Percentiles rank a stretch among this genome's conserved stretches.
Conservation (phyloP, 306 rosid genomes). For the Pachyrhizus erosus region DNA sequence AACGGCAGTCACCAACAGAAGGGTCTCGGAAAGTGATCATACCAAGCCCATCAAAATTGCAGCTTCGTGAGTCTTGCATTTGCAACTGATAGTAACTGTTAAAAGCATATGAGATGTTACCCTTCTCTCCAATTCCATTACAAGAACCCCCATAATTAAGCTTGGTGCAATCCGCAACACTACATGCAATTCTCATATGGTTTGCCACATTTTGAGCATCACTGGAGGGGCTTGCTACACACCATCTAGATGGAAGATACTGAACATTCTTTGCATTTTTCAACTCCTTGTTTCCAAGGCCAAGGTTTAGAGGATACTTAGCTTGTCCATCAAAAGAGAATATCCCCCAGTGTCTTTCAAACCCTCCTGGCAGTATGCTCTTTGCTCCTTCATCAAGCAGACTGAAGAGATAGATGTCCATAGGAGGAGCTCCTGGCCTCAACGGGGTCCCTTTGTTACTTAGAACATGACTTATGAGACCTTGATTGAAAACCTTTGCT, state of each 20-base stretch:
- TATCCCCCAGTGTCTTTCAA: conserved; percentile 91
- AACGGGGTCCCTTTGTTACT: conserved; percentile 77
- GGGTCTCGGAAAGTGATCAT: conserved; percentile 80
- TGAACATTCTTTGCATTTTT: conserved; percentile 73
- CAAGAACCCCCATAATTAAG: conserved; percentile 82
- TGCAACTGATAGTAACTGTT: conserved; percentile 86
- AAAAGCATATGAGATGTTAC: conserved; percentile 81
- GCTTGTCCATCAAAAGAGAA: conserved; percentile 87
- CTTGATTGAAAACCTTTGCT: conserved; percentile 81
- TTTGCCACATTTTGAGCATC: conserved; percentile 57
- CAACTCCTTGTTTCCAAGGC: conserved; percentile 65
- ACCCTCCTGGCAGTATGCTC: conserved; percentile 73
- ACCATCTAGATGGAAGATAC: conserved; percentile 88
- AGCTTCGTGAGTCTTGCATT: conserved; percentile 73
- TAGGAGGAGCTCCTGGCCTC: conserved; percentile 69
- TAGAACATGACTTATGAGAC: conserved; percentile 66
- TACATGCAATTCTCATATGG: conserved; percentile 75
- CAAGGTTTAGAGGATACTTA: conserved; percentile 73
- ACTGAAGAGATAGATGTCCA: conserved; percentile 72
- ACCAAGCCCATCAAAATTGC: conserved; percentile 79
- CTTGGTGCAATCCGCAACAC: conserved; percentile 84
- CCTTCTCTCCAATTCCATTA: conserved; percentile 74
- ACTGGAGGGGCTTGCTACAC: conserved; percentile 69
- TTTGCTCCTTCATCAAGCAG: conserved; percentile 81
- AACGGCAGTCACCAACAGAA: conserved; percentile 75